Conservation (phyloP, 441 rosid species). For the Geranium incanum region DNA sequence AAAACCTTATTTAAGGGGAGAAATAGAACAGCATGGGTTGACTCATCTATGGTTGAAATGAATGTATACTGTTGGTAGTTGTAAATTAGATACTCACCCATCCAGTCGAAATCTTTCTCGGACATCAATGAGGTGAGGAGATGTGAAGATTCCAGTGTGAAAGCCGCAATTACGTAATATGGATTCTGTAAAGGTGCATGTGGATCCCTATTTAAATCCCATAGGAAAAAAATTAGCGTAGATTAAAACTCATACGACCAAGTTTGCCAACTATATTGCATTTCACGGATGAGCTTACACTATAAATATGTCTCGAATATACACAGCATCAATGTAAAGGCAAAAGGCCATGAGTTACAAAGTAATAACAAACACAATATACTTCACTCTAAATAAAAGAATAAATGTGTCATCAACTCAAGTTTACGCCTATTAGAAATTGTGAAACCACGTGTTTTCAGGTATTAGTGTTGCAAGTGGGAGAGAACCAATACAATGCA, state of each 20-base stretch:
- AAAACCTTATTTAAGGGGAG: conserved; percentile 7
- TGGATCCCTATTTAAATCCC: conserved; percentile 57
- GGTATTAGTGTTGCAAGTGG: neutral
- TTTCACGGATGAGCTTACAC: neutral
- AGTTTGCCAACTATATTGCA: neutral
- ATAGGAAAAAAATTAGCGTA: conserved; percentile 14
- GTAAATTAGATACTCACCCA: conserved; percentile 46
- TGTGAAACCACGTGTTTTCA: neutral
- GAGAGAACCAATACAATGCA: neutral
- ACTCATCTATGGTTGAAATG: neutral
- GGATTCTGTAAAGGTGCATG: conserved; percentile 86
- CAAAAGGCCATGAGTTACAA: neutral
- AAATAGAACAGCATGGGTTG: conserved; percentile 7
- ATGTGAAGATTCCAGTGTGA: conserved; percentile 85
- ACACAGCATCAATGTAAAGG: neutral
- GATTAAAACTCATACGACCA: conserved; percentile 5
- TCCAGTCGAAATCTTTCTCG: conserved; percentile 87
- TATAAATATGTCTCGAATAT: neutral
- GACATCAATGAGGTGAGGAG: conserved; percentile 94
- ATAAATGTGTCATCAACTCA: neutral
- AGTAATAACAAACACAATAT: neutral
- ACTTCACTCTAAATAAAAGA: neutral
- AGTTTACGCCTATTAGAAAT: neutral
- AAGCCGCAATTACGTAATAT: conserved; percentile 78
- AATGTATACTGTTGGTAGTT: neutral